Evolutionary conservation across 177 flowering plant species (phyloP).

Genomic region (Tripterygium wilfordii): DNA sequence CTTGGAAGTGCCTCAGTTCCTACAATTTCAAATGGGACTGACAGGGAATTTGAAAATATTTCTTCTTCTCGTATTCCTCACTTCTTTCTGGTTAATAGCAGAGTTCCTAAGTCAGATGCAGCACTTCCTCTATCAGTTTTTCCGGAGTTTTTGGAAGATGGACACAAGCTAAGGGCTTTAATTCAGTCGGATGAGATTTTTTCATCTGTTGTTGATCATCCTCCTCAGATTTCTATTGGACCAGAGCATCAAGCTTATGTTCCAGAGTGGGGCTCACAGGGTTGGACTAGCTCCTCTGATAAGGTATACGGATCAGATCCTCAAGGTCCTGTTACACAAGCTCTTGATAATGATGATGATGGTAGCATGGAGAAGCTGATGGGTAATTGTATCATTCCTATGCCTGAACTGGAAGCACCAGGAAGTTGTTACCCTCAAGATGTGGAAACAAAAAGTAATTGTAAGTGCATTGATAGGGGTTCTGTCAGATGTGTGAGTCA

Average conservation of each 20-base stretch:
- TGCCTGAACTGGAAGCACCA: conserved; percentile 29
- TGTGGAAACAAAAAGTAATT: conserved; percentile 19
- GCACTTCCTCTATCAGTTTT: conserved; percentile 14
- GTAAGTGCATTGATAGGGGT: conserved; percentile 47
- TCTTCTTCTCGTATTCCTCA: conserved; percentile 17
- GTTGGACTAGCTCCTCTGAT: conserved; percentile 2
- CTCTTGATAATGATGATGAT: conserved; percentile 4
- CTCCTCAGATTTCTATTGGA: conserved; percentile 42
- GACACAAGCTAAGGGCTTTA: conserved; percentile 10
- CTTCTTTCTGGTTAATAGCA: conserved; percentile 18
- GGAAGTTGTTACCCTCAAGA: background rate
- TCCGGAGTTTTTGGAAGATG: conserved; percentile 26
- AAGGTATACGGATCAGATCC: conserved; percentile 1
- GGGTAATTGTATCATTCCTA: conserved; percentile 48
- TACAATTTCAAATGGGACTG: conserved; percentile 7
- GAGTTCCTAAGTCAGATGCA: conserved; percentile 21
- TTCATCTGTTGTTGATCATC: conserved; percentile 21
- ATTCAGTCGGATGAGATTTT: conserved; percentile 21
- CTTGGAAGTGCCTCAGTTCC: conserved; percentile 5
- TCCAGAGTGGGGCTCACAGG: conserved; percentile 26
- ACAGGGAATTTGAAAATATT: conserved; percentile 18
- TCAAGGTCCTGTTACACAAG: background rate
- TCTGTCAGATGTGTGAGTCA: conserved; percentile 49
- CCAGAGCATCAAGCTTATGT: conserved; percentile 49
- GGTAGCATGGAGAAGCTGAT: conserved; percentile 17